phyloP scores from a whole-genome alignment of 164 flowering plant species.

The Dillenia suffruticosa region DNA sequence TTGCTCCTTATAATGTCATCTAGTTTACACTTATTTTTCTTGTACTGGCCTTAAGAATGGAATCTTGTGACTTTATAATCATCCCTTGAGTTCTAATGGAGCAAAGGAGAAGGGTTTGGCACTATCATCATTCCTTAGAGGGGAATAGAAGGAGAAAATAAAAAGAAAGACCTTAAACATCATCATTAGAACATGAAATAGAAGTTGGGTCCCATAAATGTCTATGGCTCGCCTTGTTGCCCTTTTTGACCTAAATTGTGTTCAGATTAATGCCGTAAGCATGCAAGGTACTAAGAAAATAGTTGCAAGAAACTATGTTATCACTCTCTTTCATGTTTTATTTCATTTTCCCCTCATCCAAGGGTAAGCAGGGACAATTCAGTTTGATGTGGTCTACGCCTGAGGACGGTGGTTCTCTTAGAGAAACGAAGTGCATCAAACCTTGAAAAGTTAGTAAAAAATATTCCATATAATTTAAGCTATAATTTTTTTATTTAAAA shows the following conservation, averaged over 20 bases:
- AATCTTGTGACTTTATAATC: conserved; percentile 35
- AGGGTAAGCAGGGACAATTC: too few species aligned
- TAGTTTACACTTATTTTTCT: conserved; percentile 17
- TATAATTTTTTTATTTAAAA: too few species aligned
- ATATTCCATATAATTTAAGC: too few species aligned
- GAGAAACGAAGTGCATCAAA: too few species aligned
- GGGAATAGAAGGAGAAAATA: conserved; percentile 13
- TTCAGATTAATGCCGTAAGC: conserved; percentile 15
- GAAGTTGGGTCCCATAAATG: conserved; percentile 36
- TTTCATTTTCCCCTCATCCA: too few species aligned
- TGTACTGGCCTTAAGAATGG: conserved; percentile 29
- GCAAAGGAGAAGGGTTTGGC: conserved; percentile 18
- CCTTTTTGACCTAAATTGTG: conserved; percentile 28
- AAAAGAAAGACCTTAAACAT: conserved; percentile 17
- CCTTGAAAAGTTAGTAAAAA: too few species aligned
- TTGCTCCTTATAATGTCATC: conserved; percentile 33
- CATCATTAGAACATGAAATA: conserved; percentile 34
- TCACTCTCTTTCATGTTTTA: too few species aligned
- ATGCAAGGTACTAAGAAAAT: conserved; percentile 1
- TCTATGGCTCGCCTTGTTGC: conserved; percentile 36
- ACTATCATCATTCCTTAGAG: conserved; percentile 29
- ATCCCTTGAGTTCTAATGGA: conserved; percentile 19
- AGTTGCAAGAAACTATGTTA: background rate
- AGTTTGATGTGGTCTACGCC: too few species aligned
- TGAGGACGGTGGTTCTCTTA: too few species aligned